These are phyloP conservation scores for Limtongozyma cylindracea DNA, from an alignment of 805 yeast species.

Conservation along the genomic window DNA sequence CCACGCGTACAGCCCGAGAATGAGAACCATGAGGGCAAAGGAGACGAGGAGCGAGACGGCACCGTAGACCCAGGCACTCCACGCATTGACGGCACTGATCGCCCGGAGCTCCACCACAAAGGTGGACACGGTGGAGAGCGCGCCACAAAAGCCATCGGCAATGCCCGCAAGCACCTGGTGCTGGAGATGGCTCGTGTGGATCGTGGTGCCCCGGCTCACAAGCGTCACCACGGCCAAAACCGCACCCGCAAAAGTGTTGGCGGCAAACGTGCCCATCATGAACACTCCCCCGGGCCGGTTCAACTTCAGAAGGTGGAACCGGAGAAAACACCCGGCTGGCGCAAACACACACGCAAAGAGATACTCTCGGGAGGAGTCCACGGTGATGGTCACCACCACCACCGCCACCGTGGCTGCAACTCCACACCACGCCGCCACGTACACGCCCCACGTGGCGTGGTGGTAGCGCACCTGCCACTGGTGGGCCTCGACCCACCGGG, in stretches of 20 bases:
- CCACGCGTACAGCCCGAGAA: conserved; percentile 58
- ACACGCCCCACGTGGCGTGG: no score
- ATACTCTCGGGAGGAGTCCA: conserved; percentile 26
- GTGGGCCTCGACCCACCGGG: conserved; percentile 5
- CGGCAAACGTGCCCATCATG: conserved; percentile 24
- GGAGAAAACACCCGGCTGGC: conserved; percentile 37
- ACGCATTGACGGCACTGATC: conserved; percentile 5
- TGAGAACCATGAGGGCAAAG: conserved; percentile 24
- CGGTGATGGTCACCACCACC: conserved; percentile 15
- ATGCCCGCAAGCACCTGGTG: conserved; percentile 31
- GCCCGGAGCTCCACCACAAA: conserved; percentile 52
- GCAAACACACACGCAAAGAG: conserved; percentile 40
- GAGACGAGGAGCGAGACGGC: conserved; percentile 16
- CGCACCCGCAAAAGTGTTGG: conserved; percentile 21
- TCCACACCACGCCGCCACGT: conserved; percentile 5
- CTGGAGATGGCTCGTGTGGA: conserved; percentile 8
- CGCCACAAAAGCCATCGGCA: conserved; percentile 45
- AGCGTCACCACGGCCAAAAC: conserved; percentile 18
- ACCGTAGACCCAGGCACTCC: conserved; percentile 24
- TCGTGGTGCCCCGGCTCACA: conserved; percentile 15
- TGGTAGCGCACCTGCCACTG: no score
- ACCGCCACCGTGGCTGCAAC: conserved; percentile 6
- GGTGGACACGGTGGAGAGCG: conserved; percentile 53
- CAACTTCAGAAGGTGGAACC: conserved; percentile 28
- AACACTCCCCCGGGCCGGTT: conserved; percentile 19